Evolutionary conservation across 805 yeast species (phyloP).

Genomic region (Teunomyces panamensis): DNA sequence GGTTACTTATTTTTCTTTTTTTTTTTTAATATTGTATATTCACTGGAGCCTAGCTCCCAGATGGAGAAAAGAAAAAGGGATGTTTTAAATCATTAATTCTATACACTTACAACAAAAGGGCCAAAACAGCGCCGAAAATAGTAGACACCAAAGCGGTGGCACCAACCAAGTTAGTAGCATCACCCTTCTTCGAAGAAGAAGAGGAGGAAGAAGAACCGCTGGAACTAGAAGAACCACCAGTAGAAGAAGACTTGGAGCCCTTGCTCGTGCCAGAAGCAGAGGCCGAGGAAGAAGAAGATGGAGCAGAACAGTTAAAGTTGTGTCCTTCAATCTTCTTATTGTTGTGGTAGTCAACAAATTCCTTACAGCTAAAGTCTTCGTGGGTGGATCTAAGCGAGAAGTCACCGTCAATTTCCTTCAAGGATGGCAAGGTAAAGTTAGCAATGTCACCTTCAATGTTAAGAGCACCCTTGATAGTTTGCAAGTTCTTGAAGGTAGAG

Average conservation of each 20-base stretch:
- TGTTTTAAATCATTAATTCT: not conserved
- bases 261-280: conserved; percentile 10
- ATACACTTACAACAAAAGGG: conserved; percentile 13
- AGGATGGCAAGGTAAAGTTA: conserved; percentile 37
- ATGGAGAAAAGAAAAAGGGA: not conserved
- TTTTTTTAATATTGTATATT: not conserved
- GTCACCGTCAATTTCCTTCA: conserved; percentile 42
- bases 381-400: conserved; percentile 33
- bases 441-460: conserved; percentile 34
- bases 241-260: conserved; percentile 12
- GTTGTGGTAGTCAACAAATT: conserved; percentile 31
- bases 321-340: conserved; percentile 39
- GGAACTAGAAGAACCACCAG: conserved; percentile 14
- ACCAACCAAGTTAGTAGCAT: conserved; percentile 9
- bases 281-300: conserved; percentile 20
- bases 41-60: not conserved
- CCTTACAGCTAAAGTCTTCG: conserved; percentile 36
- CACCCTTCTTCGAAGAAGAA: conserved; percentile 14
- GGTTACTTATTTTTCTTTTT: no score
- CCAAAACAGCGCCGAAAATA: conserved; percentile 24
- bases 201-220: conserved; percentile 18
- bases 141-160: conserved; percentile 20
- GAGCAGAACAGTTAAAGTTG: conserved; percentile 41
- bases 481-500: conserved; percentile 25
- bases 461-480: conserved; percentile 40